phyloP scores from a whole-genome alignment of 2,329 filamentous ascomycete genomes.

The Zelopaecilomyces penicillatus region DNA sequence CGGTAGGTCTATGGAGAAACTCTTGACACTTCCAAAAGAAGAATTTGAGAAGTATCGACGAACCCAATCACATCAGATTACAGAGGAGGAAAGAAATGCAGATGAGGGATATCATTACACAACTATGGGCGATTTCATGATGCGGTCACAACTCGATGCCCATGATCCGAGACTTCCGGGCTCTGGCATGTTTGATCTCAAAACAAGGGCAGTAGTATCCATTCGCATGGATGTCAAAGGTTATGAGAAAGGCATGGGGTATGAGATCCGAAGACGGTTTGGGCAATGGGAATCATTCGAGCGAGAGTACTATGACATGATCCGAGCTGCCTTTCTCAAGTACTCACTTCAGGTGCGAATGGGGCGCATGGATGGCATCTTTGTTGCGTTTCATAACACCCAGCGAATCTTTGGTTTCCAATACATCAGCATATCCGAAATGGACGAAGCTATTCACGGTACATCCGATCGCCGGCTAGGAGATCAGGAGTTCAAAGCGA shows the following conservation, averaged over 20 bases:
- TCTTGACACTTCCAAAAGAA: slow-evolving; percentile 72
- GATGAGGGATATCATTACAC: slow-evolving; percentile 84
- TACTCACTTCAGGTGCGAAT: slow-evolving; percentile 95
- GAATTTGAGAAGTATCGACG: slow-evolving; percentile 81
- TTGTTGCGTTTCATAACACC: slow-evolving; percentile 93
- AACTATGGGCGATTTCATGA: slow-evolving; percentile 75
- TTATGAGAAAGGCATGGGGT: slow-evolving; percentile 69
- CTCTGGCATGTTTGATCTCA: slow-evolving; percentile 90
- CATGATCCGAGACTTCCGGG: slow-evolving; percentile 79
- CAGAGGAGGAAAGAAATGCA: slow-evolving; percentile 61
- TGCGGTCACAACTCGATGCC: slow-evolving; percentile 92
- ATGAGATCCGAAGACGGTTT: slow-evolving; percentile 69
- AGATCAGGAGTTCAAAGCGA: slow-evolving; percentile 77
- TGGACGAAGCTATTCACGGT: slow-evolving; percentile 87
- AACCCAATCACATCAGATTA: slow-evolving; percentile 57
- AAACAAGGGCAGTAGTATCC: slow-evolving; percentile 84
- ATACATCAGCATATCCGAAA: slow-evolving; percentile 77
- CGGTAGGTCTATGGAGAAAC: slow-evolving; percentile 93
- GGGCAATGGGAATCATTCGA: slow-evolving; percentile 89
- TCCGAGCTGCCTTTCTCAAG: slow-evolving; percentile 86
- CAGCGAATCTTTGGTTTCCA: slow-evolving; percentile 96
- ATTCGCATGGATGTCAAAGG: slow-evolving; percentile 78
- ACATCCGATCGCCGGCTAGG: slow-evolving; percentile 59
- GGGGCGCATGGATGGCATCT: slow-evolving; percentile 97
- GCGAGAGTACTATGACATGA: slow-evolving; percentile 95